A percentile compares a stretch with the other conserved stretches of the same genome.
Evolutionary conservation across 2,329 filamentous ascomycete genomes (phyloP).

Genomic region (Remersonia thermophila): DNA sequence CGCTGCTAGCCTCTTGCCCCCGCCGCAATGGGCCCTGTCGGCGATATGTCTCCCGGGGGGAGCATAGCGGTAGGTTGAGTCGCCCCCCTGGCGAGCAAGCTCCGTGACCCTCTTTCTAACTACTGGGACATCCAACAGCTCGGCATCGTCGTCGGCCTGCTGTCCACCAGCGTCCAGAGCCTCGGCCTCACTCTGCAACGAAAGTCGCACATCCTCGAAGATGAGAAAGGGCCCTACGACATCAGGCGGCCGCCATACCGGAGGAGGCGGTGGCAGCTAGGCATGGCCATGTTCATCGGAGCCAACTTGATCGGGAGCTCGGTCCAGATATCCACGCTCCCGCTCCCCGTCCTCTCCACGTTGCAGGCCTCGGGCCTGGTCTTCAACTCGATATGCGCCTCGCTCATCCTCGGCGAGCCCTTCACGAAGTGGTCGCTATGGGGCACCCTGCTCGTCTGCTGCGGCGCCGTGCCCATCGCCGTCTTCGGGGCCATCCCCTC

Average conservation of each 20-base stretch:
- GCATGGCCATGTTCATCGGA: conserved; percentile 94
- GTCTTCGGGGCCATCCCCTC: conserved; percentile 90
- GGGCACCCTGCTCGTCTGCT: conserved; percentile 78
- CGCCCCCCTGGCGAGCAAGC: too few species aligned
- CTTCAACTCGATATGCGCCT: conserved; percentile 97
- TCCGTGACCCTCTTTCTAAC: too few species aligned
- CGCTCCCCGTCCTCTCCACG: conserved; percentile 85
- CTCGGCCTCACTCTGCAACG: conserved; percentile 90
- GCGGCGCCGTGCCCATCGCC: conserved; percentile 81
- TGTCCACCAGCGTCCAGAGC: conserved; percentile 91
- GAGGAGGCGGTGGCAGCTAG: conserved; percentile 86
- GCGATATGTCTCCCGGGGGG: conserved; percentile 65
- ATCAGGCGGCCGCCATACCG: conserved; percentile 76
- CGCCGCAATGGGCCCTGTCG: conserved; percentile 57
- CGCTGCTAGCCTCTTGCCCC: conserved; percentile 17
- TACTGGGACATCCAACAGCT: too few species aligned
- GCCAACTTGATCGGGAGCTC: conserved; percentile 91
- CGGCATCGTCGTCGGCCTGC: conserved; percentile 81
- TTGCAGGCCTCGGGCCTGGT: conserved; percentile 91
- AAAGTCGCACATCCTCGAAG: conserved; percentile 95
- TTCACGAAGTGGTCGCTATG: conserved; percentile 90
- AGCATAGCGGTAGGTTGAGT: conserved; percentile 55
- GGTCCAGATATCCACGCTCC: conserved; percentile 93
- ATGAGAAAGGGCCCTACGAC: conserved; percentile 75
- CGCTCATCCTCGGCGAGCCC: conserved; percentile 79